phyloP scores from a whole-genome alignment of 257 asterid species.

The Mitragyna speciosa region DNA sequence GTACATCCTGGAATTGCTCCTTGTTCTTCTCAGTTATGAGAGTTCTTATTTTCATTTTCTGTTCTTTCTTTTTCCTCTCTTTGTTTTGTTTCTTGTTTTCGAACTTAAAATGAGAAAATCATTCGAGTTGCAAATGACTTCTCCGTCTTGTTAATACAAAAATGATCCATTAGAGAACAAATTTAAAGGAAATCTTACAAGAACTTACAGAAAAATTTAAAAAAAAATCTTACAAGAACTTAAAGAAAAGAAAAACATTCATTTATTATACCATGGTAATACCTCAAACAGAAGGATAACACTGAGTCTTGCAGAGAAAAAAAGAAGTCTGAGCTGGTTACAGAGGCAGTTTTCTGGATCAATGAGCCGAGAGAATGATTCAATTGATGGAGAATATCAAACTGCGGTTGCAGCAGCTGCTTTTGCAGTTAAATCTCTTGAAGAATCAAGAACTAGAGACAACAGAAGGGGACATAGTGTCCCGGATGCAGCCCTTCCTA shows the following conservation, averaged over 20 bases:
- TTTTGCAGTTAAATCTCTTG: conserved; percentile 65
- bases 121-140: too few relatives aligned
- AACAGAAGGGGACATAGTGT: conserved; percentile 23
- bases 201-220: too few relatives aligned
- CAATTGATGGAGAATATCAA: conserved; percentile 46
- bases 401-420: conserved; percentile 92
- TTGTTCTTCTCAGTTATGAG: background rate
- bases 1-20: background rate
- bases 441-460: conserved; percentile 41
- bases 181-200: too few relatives aligned
- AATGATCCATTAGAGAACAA: background rate
- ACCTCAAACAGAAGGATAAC: background rate
- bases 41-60: too few relatives aligned
- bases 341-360: conserved; percentile 61
- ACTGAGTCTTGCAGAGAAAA: conserved; percentile 48
- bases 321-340: conserved; percentile 57
- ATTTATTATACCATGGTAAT: background rate
- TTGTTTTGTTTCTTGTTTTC: background rate
- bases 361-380: conserved; percentile 53
- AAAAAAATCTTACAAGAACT: too few relatives aligned
- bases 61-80: background rate
- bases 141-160: too few relatives aligned
- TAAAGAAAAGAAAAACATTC: too few relatives aligned
- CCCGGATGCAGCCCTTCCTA: conserved; percentile 33
- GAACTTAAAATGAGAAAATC: background rate